Evolutionary conservation across 345 rosid genomes (phyloP), one percentile per base, ranked within the genome.

Genomic region (Clausena lansium): DNA sequence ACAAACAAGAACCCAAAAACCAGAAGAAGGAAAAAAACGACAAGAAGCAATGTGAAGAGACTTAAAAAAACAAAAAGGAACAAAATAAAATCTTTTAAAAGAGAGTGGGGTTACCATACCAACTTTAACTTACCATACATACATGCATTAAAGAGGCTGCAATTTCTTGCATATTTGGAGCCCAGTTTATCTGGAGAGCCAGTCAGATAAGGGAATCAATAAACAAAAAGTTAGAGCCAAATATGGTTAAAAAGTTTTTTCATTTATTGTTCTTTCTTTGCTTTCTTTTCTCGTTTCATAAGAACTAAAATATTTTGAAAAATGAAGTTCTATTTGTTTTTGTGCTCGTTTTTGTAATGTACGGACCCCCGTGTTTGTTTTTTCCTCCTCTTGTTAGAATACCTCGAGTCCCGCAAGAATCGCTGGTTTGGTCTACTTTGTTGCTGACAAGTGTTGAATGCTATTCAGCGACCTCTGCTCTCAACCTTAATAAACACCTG

Each of bases 401-500:
- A 19, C 35, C 41, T 30, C 25, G 81, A 77, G 72, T 77, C 86
- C 86, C 86, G 58, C 71, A 22, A 55, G 47, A 60, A 50, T 70
- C 78, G 83, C 78, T 80, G 71, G 60, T 69, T 28, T 55, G 79
- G 38, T 77, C 74, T 32, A 25, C 70, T 67, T 58, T 61, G 70
- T 54, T 41, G 57, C 54, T 81, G 86, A 83, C 89, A 83, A 35
- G 81, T 81, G 86, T 80, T 82, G 27, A 55, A 63, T 54, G 80
- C 83, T 78, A 67, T 55, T 54, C 75, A 76, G 76, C 85, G 84
- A 84, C 80, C 74, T 80, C 81, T 73, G 76, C 87, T 82, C 89
- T 70, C 79, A 32, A 64, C 85, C 87, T 84, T 65, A 64, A 35
- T 69, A 74, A 27, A 24, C 66, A 13, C 14, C 15, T 38, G 10